Evolutionary conservation across 352 stramenopile species (phyloP).

Genomic region (Elongisporangium senticosum): DNA sequence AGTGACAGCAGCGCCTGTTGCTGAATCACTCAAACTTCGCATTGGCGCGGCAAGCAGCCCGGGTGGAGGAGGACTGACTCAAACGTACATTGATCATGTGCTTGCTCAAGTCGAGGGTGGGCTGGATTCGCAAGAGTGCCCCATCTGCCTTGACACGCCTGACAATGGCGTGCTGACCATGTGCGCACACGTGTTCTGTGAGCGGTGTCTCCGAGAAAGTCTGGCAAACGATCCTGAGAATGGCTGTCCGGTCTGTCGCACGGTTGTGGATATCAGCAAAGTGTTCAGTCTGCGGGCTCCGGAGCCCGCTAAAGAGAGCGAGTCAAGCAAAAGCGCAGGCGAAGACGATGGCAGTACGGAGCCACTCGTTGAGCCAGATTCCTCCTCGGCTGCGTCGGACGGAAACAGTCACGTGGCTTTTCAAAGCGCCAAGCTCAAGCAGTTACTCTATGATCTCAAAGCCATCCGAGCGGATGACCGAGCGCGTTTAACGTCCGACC

Average conservation of each 20-base stretch:
- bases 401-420: constrained; percentile 28
- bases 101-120: constrained; percentile 77
- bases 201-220: constrained; percentile 61
- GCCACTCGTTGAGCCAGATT: not conserved
- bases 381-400: not conserved
- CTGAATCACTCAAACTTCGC: not conserved
- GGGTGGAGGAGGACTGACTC: constrained; percentile 19
- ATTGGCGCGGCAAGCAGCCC: not conserved
- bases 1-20: not conserved
- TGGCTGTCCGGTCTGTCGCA: constrained; percentile 74
- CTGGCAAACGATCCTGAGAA: constrained; percentile 49
- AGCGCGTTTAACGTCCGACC: constrained; percentile 5
- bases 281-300: constrained; percentile 44
- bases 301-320: not conserved
- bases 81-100: constrained; percentile 65
- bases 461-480: constrained; percentile 48
- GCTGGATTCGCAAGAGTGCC: constrained; percentile 77
- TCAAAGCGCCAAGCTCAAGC: constrained; percentile 64
- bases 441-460: constrained; percentile 60
- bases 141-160: constrained; percentile 78
- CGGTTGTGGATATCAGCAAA: constrained; percentile 51
- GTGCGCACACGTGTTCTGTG: constrained; percentile 84
- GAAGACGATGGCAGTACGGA: not conserved
- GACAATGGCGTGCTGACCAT: constrained; percentile 67
- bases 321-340: not conserved